A percentile compares a stretch with the other conserved stretches of the same genome.
Evolutionary conservation across 169 alveolate species (phyloP).

Genomic region (Cyclospora cayetanensis): DNA sequence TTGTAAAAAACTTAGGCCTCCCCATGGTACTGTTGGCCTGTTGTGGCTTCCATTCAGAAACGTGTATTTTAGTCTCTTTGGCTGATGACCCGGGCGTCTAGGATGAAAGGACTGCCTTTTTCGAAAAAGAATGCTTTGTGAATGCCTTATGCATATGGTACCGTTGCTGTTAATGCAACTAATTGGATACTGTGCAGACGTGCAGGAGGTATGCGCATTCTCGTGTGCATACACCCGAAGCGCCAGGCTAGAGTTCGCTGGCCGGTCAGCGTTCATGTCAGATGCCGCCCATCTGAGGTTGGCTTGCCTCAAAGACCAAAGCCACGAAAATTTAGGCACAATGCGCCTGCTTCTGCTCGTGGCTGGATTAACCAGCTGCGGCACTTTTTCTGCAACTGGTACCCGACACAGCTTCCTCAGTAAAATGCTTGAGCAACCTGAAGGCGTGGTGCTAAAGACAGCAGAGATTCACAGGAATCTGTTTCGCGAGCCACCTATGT

Average conservation of each 20-base stretch:
- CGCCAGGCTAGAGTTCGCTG: neutral
- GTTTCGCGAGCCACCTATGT: conserved; percentile 57
- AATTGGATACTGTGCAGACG: too few species aligned
- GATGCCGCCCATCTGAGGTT: conserved; percentile 51
- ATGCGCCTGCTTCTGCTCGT: conserved; percentile 67
- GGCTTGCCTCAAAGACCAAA: conserved; percentile 47
- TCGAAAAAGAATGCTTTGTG: too few species aligned
- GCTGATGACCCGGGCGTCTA: too few species aligned
- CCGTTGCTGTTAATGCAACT: too few species aligned
- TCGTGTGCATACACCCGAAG: conserved; percentile 54
- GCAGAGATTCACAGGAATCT: conserved; percentile 61
- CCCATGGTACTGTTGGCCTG: too few species aligned
- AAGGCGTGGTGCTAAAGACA: conserved; percentile 57
- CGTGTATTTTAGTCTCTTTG: too few species aligned
- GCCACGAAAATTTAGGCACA: conserved; percentile 56
- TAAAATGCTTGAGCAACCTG: conserved; percentile 54
- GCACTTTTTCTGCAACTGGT: conserved; percentile 42
- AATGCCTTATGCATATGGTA: too few species aligned
- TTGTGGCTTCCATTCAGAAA: too few species aligned
- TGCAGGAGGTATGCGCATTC: too few species aligned
- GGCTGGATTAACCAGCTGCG: conserved; percentile 58
- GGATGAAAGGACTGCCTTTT: too few species aligned
- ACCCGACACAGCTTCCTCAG: conserved; percentile 59
- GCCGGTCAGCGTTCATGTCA: conserved; percentile 34
- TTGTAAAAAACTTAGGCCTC: too few species aligned